Base-by-base conservation (phyloP, 768 basidiomycete species). In the Coprinopsis sp. region DNA sequence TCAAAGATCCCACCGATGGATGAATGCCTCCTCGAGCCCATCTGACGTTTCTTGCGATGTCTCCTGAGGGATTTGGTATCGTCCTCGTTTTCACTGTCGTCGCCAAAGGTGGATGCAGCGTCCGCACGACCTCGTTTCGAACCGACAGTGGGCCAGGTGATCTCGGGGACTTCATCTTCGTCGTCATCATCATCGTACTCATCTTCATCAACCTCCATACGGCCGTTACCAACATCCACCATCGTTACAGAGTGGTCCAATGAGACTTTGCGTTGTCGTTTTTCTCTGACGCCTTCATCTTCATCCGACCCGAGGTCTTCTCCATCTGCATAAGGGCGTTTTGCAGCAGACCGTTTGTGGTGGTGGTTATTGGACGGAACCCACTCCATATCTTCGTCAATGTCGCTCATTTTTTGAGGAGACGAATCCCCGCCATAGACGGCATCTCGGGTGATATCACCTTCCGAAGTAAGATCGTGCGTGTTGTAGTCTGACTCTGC, bases 111-210 rank as follows among this genome's bases (percentile, higher is more conserved):
- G 3, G 84, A 85, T 6, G 77, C 86, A 46, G 84, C 84, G 58
- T 86, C 84, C 6, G 76, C 73, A 31, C 83, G 81, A 62, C 84
- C 84, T 51, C 87, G 81, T 66, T 91, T 91, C 71, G 77, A 85
- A 36, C 86, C 85, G 50, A 80, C 69, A 16, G 61, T 55, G 47
- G 64, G 56, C 37, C 64, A 62, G 45, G 56, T 61, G 39, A 72
- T 60, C 41, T 71, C 72, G 19, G 62, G 57, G 16, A 70, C 53
- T 36, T 70, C 67, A 53, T 77, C 76, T 39, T 65, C 70, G 18
- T 71, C 67, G 50, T 72, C 72, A 33, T 72, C 60, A 19, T 68
- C 66, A 42, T 49, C 37, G 28, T 77, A 75, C 33, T 72, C 64
- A 24, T 73, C 73, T 74, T 76, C 76, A 27, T 72, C 70, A 39